Conservation (phyloP, 352 stramenopile genomes). For the Phytophthora cactorum region DNA sequence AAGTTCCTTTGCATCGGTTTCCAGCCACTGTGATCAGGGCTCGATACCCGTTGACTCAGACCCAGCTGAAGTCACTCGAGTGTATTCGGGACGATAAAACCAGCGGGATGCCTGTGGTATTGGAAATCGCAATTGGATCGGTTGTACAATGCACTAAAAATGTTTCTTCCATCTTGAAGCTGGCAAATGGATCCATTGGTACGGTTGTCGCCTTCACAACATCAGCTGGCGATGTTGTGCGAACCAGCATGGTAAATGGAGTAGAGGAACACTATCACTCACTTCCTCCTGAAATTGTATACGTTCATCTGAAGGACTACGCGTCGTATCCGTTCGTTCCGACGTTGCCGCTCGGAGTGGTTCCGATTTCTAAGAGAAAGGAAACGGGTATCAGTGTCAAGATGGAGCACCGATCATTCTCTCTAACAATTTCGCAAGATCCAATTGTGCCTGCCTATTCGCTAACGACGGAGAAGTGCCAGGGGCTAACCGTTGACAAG, state of each 20-base stretch:
- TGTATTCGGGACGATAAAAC: neutral
- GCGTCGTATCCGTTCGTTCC: neutral
- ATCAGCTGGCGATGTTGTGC: no score
- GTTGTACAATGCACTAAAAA: slow-evolving; percentile 10
- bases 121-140: neutral
- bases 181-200: slow-evolving; percentile 13
- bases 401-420: neutral
- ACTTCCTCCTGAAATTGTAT: neutral
- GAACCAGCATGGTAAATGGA: neutral
- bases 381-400: neutral
- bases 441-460: neutral
- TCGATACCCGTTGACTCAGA: neutral
- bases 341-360: neutral
- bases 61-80: neutral
- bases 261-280: slow-evolving; percentile 5
- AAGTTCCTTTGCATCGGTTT: slow-evolving; percentile 7
- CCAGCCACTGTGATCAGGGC: slow-evolving; percentile 1
- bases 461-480: neutral
- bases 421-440: neutral
- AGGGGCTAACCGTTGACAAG: neutral
- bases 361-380: neutral
- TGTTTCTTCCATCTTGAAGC: slow-evolving; percentile 1
- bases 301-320: neutral
- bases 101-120: neutral
- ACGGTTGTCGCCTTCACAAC: neutral